Base-by-base conservation (phyloP, 1,284 basidiomycete genomes). In the Papiliotrema nemorosa region DNA sequence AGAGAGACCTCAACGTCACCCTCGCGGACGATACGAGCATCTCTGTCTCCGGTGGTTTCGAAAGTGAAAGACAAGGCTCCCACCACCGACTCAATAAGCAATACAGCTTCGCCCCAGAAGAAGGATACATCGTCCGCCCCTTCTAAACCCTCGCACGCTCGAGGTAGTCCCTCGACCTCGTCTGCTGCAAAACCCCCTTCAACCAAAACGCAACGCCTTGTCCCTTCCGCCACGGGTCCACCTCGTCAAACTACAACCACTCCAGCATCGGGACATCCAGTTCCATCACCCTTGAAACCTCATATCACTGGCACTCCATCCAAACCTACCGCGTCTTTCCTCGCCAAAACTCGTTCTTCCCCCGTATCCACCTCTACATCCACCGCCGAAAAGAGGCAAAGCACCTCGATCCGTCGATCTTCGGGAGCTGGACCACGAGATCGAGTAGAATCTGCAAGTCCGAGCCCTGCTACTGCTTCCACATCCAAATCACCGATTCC, bases 281-380 rank as follows among this genome's bases (percentile, higher is more conserved):
- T 39, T 2, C 33, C 34, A 1, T 50, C 56, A 22, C 65, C 65
- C 4, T 57, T 68, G 12, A 55, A 52, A 44, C 60, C 66, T 4
- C 66, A 66, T 10, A 35, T 66, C 4, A 68, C 64, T 2, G 66
- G 66, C 2, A 65, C 65, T 10, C 65, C 63, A 0, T 55, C 51
- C 5, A 65, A 64, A 48, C 66, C 62, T 10, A 68, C 66, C 31
- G 66, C 66, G 2, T 64, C 62, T 9, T 60, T 35, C 24, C 49
- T 68, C 9, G 66, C 66, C 12, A 67, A 67, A 49, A 42, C 59
- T 14, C 48, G 58, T 18, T 48, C 55, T 9, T 50, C 57, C 9
- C 29, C 29, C 14, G 29, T 31, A 12, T 36, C 41, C 27, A 37
- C 41, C n/a, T 9, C n/a, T n/a, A 25, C 29, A 14, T 7, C 20